phyloP scores from a whole-genome alignment of 192 early-diverging fungal species.

The Umbelopsis vinacea region DNA sequence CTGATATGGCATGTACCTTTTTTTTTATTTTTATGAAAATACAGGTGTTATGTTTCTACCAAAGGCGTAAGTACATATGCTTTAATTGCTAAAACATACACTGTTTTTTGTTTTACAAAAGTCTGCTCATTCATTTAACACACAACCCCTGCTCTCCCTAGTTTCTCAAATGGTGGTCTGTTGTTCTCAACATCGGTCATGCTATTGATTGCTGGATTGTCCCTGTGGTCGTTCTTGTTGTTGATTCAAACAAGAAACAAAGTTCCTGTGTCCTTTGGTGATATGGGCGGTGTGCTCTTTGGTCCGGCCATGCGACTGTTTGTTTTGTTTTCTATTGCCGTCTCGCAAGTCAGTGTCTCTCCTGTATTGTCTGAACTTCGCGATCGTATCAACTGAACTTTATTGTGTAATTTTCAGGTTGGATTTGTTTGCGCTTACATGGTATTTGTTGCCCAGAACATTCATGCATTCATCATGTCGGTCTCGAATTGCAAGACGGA shows the following conservation, averaged over 20 bases:
- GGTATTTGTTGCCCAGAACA: conserved; percentile 67
- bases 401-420: conserved; percentile 32
- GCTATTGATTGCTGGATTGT: conserved; percentile 68
- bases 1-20: not conserved
- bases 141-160: conserved; percentile 37
- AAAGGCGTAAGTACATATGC: conserved; percentile 30
- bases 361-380: not conserved
- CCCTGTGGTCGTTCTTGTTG: conserved; percentile 71
- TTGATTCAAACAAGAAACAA: conserved; percentile 69
- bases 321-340: conserved; percentile 71
- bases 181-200: conserved; percentile 70
- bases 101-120: no score
- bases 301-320: conserved; percentile 68
- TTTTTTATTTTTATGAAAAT: not conserved
- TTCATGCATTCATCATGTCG: conserved; percentile 44
- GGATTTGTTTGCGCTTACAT: conserved; percentile 71
- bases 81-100: not conserved
- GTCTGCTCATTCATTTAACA: not conserved
- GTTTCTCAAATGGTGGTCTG: conserved; percentile 80
- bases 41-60: conserved; percentile 49
- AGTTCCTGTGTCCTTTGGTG: conserved; percentile 76
- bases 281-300: conserved; percentile 61
- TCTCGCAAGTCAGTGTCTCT: conserved; percentile 73
- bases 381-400: not conserved
- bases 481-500: conserved; percentile 30